Evolutionary conservation across 345 rosid genomes (phyloP).

Genomic region (Anacardium occidentale): DNA sequence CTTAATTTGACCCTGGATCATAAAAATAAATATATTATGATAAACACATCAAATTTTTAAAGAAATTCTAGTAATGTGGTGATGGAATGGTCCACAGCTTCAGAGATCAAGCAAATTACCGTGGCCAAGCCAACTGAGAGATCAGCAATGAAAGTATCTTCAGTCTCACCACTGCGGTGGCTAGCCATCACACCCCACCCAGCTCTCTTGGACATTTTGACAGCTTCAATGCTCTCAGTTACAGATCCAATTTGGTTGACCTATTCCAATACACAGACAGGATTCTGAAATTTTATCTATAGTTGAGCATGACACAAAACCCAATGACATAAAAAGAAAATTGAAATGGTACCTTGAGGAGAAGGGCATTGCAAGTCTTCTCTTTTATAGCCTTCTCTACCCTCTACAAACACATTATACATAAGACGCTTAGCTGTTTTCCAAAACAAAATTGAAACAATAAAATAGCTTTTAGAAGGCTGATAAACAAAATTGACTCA

Average conservation of each 20-base stretch:
- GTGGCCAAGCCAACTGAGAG: conserved; percentile 92
- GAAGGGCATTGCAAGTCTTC: conserved; percentile 91
- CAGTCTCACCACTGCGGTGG: conserved; percentile 98
- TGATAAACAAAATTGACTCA: not conserved
- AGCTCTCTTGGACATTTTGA: conserved; percentile 93
- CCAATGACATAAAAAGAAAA: not conserved
- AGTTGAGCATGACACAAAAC: not conserved
- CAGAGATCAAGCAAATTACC: conserved; percentile 33
- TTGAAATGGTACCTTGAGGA: conserved; percentile 60
- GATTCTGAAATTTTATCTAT: not conserved
- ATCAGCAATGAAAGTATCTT: conserved; percentile 96
- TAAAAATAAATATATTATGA: not conserved
- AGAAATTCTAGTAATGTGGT: no score
- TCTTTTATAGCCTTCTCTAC: conserved; percentile 87
- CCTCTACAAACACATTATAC: conserved; percentile 44
- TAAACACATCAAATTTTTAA: conserved; percentile 4
- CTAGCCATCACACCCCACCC: conserved; percentile 99
- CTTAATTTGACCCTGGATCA: conserved; percentile 86
- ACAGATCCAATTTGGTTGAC: conserved; percentile 98
- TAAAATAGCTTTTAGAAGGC: not conserved
- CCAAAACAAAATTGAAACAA: not conserved
- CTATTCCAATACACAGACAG: conserved; percentile 32
- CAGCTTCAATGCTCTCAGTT: conserved; percentile 98
- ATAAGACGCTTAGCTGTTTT: not conserved
- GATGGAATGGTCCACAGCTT: not conserved